Evolutionary conservation across 2,329 filamentous ascomycete species (phyloP).

Genomic region (Talaromyces sp.): DNA sequence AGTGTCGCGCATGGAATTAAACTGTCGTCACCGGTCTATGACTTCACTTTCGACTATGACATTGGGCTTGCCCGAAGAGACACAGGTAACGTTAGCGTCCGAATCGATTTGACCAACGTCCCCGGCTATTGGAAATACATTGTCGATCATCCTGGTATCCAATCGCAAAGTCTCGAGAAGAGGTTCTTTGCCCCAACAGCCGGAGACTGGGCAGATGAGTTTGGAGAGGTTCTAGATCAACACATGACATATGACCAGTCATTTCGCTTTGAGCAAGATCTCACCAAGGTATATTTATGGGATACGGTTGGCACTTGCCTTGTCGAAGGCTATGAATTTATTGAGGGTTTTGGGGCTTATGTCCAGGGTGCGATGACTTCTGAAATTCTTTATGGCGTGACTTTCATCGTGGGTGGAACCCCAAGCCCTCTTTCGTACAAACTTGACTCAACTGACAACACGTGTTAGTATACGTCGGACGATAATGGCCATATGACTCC

Average conservation of each 20-base stretch:
- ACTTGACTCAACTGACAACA: too few species aligned
- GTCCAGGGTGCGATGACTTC: not conserved
- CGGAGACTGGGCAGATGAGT: not conserved
- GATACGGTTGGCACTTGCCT: too few species aligned
- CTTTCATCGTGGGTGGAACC: not conserved
- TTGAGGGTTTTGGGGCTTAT: not conserved
- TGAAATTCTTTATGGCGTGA: not conserved
- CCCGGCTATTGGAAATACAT: not conserved
- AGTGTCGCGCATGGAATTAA: not conserved
- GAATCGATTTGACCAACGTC: not conserved
- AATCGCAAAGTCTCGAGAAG: not conserved
- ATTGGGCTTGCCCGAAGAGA: not conserved
- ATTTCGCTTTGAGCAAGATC: too few species aligned
- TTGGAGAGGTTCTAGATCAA: too few species aligned
- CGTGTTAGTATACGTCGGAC: too few species aligned
- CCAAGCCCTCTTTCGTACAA: not conserved
- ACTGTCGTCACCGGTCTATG: not conserved
- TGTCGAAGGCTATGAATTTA: not conserved
- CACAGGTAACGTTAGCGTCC: not conserved
- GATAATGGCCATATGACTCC: too few species aligned
- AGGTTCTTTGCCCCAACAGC: not conserved
- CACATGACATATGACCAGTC: too few species aligned
- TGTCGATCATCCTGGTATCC: not conserved
- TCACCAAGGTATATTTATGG: too few species aligned
- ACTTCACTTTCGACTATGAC: slow-evolving; percentile 1